A percentile compares a stretch with the other conserved stretches of the same genome.
Evolutionary conservation across 208 protist genomes (phyloP).

Genomic region (Leishmania lainsoni): DNA sequence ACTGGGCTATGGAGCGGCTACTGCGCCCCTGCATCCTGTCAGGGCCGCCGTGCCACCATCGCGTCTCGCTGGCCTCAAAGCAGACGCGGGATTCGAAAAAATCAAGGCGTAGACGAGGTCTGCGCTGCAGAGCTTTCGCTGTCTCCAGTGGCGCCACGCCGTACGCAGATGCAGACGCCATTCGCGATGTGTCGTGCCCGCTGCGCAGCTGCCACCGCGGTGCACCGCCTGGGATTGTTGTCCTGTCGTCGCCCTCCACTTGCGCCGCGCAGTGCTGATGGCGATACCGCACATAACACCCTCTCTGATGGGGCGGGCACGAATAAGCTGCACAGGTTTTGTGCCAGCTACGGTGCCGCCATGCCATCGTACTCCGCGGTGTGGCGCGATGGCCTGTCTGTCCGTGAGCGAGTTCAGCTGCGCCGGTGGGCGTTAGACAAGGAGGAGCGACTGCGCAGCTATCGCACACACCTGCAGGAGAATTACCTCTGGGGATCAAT

Average conservation of each 20-base stretch:
- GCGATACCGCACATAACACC: background rate
- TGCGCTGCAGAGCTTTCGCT: background rate
- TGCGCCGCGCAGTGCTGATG: constrained; percentile 1
- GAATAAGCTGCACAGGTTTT: background rate
- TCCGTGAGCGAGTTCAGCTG: constrained; percentile 7
- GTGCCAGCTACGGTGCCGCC: background rate
- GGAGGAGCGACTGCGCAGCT: constrained; percentile 28
- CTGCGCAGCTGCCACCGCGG: background rate
- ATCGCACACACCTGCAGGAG: constrained; percentile 38
- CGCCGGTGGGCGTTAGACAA: constrained; percentile 24
- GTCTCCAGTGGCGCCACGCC: background rate
- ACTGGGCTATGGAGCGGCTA: background rate
- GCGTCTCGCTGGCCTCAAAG: background rate
- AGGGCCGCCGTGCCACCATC: background rate
- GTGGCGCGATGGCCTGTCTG: background rate
- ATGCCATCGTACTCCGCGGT: background rate
- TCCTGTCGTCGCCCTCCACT: constrained; percentile 5
- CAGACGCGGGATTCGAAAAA: background rate
- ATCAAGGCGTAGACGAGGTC: background rate
- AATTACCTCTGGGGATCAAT: constrained; percentile 62
- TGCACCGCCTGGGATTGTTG: background rate
- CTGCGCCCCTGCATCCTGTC: background rate
- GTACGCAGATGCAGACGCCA: background rate
- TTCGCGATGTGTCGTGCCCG: background rate
- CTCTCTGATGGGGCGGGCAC: background rate